These are phyloP conservation scores for Kokia cookei DNA, from an alignment of 441 rosid genomes.

Conservation along the genomic window DNA sequence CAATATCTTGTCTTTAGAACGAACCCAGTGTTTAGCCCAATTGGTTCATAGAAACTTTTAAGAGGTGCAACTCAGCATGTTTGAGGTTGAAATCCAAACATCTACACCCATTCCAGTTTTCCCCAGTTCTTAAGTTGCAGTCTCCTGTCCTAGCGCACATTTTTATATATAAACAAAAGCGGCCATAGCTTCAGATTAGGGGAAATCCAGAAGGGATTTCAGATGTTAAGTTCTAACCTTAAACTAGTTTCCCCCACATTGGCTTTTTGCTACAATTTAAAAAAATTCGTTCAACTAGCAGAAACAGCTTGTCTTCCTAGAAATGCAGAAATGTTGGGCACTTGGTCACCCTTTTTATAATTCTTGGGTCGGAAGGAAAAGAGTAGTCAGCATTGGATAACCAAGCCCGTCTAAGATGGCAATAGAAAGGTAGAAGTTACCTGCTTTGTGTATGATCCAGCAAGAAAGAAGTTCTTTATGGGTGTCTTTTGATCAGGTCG, in stretches of 20 bases:
- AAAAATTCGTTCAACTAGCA: neutral
- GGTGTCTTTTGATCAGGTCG: constrained; percentile 98
- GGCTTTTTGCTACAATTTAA: neutral
- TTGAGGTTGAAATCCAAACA: neutral
- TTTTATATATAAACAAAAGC: no score
- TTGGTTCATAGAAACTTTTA: neutral
- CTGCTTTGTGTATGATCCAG: constrained; percentile 97
- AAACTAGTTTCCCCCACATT: neutral
- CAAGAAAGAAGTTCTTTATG: constrained; percentile 81
- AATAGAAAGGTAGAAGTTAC: constrained; percentile 24
- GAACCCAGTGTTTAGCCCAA: neutral
- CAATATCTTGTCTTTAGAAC: neutral
- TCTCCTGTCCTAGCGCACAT: no score
- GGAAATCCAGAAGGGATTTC: no score
- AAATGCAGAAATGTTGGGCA: neutral
- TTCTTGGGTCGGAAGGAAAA: neutral
- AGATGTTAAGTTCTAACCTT: no score
- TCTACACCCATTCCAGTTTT: neutral
- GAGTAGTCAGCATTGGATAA: neutral
- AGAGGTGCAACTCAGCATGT: neutral
- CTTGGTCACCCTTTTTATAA: neutral
- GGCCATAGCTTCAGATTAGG: no score
- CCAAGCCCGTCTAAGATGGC: neutral
- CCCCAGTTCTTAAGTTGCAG: neutral
- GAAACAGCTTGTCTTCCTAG: neutral